Evolutionary conservation across 2,329 filamentous ascomycete genomes (phyloP), one percentile per base, ranked within the genome.

Genomic region (Diaporthe vaccinii): DNA sequence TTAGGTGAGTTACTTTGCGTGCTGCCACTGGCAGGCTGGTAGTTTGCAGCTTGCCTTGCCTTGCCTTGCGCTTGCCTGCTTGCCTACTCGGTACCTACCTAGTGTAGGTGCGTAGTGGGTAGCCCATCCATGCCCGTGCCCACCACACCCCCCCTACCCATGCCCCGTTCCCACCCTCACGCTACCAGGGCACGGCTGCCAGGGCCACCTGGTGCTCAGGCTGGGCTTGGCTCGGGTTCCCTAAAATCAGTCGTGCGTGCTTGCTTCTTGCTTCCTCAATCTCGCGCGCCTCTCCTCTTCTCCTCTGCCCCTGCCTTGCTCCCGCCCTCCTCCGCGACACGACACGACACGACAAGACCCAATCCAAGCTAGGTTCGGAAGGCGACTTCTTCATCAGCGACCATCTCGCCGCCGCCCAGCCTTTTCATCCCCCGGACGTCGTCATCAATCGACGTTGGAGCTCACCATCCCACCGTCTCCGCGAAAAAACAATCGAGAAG

Each of bases 191-290:
- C 49, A 69, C 34, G 49, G 31, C 65, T 49, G 65, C 65, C 65
- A 69, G 65, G 65, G 34, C 65, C 65, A 69, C 65, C 49, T 41
- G 49, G 49, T 55, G 65, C 65, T 69, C 49, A 55, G 65, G 65
- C 65, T 55, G 31, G 34, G 65, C 65, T 55, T 69, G 65, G 65
- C 65, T 55, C 65, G 65, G 65, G 65, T 68, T 68, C 65, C 62
- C 65, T 68, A 68, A 69, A 69, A 69, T 69, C 65, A 69, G 65
- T 69, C 65, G 65, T 69, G 65, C 49, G 46, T 69, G 65, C 65
- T 69, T 69, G 65, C 65, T 69, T 28, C 34, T 41, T 55, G 65
- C 65, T 55, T 69, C 65, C 65, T 55, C 65, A 69, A 69, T 69
- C 65, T 69, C 65, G 65, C 65, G 65, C 65, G 65, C 65, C 65